A percentile compares a stretch with the other conserved stretches of the same genome.
phyloP scores from a whole-genome alignment of 2,329 filamentous ascomycete genomes.

The Hortaea sp. region DNA sequence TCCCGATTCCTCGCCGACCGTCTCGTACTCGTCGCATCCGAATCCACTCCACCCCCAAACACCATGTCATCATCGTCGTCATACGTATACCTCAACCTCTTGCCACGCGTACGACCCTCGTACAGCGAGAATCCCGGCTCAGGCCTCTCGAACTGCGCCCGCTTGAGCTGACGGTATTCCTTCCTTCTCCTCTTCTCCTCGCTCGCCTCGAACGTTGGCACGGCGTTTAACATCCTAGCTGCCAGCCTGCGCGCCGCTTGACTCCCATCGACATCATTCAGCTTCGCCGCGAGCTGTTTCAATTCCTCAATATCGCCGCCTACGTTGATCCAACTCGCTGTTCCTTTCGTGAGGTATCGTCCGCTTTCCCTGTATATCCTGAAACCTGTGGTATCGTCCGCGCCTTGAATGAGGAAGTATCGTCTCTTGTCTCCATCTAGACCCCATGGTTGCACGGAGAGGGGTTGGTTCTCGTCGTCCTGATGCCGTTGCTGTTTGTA shows the following conservation, averaged over 20 bases:
- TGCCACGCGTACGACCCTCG: slow-evolving; percentile 89
- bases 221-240: slow-evolving; percentile 64
- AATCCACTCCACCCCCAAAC: slow-evolving; percentile 56
- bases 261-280: slow-evolving; percentile 66
- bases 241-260: slow-evolving; percentile 71
- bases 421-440: slow-evolving; percentile 80
- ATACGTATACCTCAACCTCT: slow-evolving; percentile 93
- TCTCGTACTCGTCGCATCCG: slow-evolving; percentile 56
- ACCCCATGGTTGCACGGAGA: slow-evolving; percentile 86
- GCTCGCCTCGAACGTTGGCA: slow-evolving; percentile 84
- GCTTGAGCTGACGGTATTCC: slow-evolving; percentile 78
- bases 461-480: slow-evolving; percentile 68
- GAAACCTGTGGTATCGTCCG: slow-evolving; percentile 79
- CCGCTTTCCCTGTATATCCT: slow-evolving; percentile 91
- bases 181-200: slow-evolving; percentile 94
- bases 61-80: slow-evolving; percentile 73
- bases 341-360: slow-evolving; percentile 50
- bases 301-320: slow-evolving; percentile 86
- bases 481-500: slow-evolving; percentile 82
- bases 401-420: slow-evolving; percentile 88
- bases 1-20: slow-evolving; percentile 51
- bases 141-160: slow-evolving; percentile 76
- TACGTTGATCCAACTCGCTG: slow-evolving; percentile 79
- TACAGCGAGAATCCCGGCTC: slow-evolving; percentile 88
- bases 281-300: slow-evolving; percentile 61